Conservation (phyloP, 495 filamentous ascomycete species). For the Xylaria castorea region DNA sequence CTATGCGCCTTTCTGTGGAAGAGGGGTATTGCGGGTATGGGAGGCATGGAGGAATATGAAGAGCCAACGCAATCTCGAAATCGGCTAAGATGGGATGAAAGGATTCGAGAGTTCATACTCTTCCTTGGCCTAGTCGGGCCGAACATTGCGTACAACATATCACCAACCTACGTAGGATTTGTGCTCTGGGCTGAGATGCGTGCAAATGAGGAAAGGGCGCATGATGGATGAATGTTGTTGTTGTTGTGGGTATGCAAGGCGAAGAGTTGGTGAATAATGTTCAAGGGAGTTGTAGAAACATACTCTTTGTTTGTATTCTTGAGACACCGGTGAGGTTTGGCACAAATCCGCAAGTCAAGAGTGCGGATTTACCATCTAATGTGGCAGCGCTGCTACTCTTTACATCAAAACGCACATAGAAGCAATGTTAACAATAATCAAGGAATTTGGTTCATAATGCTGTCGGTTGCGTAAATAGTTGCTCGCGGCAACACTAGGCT, state of each 20-base stretch:
- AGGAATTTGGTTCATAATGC: not conserved
- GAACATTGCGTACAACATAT: slow-evolving; percentile 5
- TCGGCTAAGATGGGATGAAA: not conserved
- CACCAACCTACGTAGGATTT: not conserved
- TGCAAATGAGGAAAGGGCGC: not conserved
- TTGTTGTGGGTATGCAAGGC: not conserved
- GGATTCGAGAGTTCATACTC: slow-evolving; percentile 13
- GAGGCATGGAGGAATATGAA: not conserved
- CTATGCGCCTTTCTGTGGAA: not conserved
- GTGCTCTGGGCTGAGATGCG: no score
- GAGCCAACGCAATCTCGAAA: not conserved
- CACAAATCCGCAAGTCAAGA: not conserved
- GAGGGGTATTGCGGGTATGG: not conserved
- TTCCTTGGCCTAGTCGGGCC: not conserved
- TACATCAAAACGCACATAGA: not conserved
- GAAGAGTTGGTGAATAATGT: not conserved
- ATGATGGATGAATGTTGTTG: not conserved
- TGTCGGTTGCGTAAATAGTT: not conserved
- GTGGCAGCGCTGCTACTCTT: not conserved
- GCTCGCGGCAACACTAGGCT: not conserved
- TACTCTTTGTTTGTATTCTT: not conserved
- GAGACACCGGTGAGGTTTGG: not conserved
- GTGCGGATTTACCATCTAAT: not conserved
- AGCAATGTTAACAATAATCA: not conserved
- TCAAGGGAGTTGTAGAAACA: not conserved